These are phyloP conservation scores for Aspergillus carbonarius DNA, from an alignment of 2,329 filamentous ascomycete species.

Conservation along the genomic window DNA sequence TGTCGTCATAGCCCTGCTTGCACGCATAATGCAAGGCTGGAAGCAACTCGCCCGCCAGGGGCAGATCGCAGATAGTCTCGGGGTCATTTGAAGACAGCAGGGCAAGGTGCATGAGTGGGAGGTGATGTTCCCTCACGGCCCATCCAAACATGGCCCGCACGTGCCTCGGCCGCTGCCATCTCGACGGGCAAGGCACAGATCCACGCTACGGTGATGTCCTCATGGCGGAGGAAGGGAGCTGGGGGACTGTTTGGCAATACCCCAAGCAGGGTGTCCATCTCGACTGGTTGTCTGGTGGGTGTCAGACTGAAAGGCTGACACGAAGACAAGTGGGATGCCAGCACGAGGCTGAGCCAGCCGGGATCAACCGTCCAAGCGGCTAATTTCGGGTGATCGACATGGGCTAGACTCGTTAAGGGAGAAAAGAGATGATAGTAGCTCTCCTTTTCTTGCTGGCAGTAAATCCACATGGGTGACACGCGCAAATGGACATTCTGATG, in stretches of 20 bases:
- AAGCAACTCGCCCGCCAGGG: slow-evolving; percentile 16
- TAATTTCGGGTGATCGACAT: too few species aligned
- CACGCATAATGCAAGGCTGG: slow-evolving; percentile 22
- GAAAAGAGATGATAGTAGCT: too few species aligned
- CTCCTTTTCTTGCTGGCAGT: too few species aligned
- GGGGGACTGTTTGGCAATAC: neutral
- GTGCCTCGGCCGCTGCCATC: slow-evolving; percentile 1
- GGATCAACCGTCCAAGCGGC: too few species aligned
- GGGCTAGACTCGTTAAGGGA: too few species aligned
- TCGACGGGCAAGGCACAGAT: slow-evolving; percentile 6
- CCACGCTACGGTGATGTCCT: slow-evolving; percentile 19
- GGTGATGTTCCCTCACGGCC: slow-evolving; percentile 21
- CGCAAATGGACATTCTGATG: too few species aligned
- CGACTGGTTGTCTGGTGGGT: too few species aligned
- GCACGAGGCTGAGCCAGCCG: too few species aligned
- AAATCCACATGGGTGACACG: too few species aligned
- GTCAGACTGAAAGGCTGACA: too few species aligned
- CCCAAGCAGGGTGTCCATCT: neutral
- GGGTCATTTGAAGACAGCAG: neutral
- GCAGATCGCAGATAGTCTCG: slow-evolving; percentile 16
- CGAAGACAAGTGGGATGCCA: too few species aligned
- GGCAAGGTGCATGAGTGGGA: slow-evolving; percentile 16
- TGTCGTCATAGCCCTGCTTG: slow-evolving; percentile 13
- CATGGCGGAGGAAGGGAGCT: neutral
- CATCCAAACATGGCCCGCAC: slow-evolving; percentile 24